Evolutionary conservation across 2,329 filamentous ascomycete genomes (phyloP).

Genomic region (Dactylellina haptotyla): DNA sequence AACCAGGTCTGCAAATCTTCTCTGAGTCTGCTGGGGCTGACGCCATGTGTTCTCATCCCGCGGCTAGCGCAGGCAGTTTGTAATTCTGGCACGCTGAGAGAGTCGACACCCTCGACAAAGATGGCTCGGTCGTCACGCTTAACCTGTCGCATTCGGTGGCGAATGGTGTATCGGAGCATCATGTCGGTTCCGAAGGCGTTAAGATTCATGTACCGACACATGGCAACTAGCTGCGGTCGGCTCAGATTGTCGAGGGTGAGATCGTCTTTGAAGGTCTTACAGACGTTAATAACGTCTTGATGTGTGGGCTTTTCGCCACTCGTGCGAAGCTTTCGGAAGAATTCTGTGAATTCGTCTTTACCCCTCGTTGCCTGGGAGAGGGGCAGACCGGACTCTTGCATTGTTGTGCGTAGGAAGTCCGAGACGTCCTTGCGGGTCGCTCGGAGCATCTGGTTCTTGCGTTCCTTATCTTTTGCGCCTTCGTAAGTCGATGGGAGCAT

Average conservation of each 20-base stretch:
- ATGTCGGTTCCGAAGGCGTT: conserved; percentile 97
- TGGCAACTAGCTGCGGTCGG: conserved; percentile 91
- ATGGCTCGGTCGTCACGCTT: conserved; percentile 97
- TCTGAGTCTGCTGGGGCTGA: conserved; percentile 86
- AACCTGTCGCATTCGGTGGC: conserved; percentile 98
- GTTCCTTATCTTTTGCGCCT: conserved; percentile 86
- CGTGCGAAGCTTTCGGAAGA: conserved; percentile 89
- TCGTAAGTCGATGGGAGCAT: conserved; percentile 97
- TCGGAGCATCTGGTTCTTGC: conserved; percentile 82
- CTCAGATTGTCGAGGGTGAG: conserved; percentile 96
- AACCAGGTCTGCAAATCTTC: conserved; percentile 94
- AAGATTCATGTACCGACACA: conserved; percentile 98
- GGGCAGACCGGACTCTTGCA: conserved; percentile 92
- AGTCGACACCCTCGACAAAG: conserved; percentile 90
- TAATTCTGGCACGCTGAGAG: conserved; percentile 89
- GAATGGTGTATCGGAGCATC: conserved; percentile 96
- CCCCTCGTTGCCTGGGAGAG: conserved; percentile 84
- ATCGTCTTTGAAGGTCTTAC: conserved; percentile 98
- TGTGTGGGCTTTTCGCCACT: conserved; percentile 89
- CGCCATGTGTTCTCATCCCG: conserved; percentile 89
- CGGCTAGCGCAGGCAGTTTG: conserved; percentile 92
- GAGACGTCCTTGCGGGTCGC: conserved; percentile 93
- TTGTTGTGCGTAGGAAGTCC: conserved; percentile 83
- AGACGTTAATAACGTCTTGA: conserved; percentile 96
- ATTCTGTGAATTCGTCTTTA: conserved; percentile 92